Conservation (phyloP, 148 eudicot species). For the Rhododendron ovatum region DNA sequence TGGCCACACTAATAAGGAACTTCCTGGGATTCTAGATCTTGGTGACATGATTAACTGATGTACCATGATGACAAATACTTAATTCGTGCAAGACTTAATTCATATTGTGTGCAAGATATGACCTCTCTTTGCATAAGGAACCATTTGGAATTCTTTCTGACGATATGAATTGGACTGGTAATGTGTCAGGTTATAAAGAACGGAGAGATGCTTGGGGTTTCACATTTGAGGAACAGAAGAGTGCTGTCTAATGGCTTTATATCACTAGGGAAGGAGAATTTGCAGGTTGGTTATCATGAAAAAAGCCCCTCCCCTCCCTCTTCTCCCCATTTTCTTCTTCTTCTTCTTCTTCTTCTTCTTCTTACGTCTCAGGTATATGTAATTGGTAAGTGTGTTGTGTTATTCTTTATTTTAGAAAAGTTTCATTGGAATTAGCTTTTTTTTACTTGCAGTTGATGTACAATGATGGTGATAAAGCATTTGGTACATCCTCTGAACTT, state of each 20-base stretch:
- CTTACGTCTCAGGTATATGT: not conserved
- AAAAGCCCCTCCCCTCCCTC: not conserved
- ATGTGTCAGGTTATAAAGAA: slow-evolving; percentile 82
- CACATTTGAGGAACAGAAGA: slow-evolving; percentile 86
- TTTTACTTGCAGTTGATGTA: slow-evolving; percentile 76
- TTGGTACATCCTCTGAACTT: slow-evolving; percentile 89
- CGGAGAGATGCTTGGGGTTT: slow-evolving; percentile 99
- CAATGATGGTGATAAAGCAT: slow-evolving; percentile 98
- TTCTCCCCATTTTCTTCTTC: not conserved
- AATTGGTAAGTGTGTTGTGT: not conserved
- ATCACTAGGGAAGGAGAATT: slow-evolving; percentile 85
- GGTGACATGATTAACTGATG: not conserved
- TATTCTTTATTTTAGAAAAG: slow-evolving; percentile 6
- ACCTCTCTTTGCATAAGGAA: not conserved
- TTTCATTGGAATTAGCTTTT: slow-evolving; percentile 7
- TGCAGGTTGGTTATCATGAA: slow-evolving; percentile 52
- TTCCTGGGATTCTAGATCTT: not conserved
- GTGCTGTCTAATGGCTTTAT: slow-evolving; percentile 85
- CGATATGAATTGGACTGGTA: not conserved
- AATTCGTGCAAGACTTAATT: too few species aligned
- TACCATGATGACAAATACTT: not conserved
- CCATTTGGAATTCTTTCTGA: not conserved
- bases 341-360: not conserved
- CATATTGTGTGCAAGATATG: not conserved
- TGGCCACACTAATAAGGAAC: not conserved